Conservation (phyloP, 177 flowering plant genomes). For the Tripterygium wilfordii region DNA sequence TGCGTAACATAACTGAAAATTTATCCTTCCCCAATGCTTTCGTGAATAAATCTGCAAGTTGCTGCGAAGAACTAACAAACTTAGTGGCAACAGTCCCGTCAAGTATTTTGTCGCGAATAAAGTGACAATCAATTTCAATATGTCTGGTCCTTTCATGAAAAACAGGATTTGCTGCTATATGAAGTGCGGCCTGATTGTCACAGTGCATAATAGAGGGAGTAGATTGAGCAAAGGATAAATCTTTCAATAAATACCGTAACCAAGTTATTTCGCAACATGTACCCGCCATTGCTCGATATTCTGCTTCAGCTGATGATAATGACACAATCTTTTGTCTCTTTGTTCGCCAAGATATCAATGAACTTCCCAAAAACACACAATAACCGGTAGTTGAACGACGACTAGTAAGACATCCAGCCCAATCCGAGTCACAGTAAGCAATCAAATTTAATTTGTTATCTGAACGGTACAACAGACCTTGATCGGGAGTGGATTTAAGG, state of each 20-base stretch:
- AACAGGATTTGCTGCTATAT: too few species aligned
- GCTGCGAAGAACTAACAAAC: too few species aligned
- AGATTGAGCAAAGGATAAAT: too few species aligned
- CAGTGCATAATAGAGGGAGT: too few species aligned
- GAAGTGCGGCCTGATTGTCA: too few species aligned
- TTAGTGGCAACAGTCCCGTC: too few species aligned
- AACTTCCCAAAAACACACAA: background rate
- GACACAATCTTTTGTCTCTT: constrained; percentile 8
- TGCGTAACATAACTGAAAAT: too few species aligned
- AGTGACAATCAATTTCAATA: too few species aligned
- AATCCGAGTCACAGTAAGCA: constrained; percentile 16
- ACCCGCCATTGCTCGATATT: constrained; percentile 12
- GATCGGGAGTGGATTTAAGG: constrained; percentile 5
- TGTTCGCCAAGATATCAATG: constrained; percentile 7
- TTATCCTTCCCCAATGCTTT: too few species aligned
- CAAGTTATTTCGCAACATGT: constrained; percentile 4
- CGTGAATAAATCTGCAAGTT: too few species aligned
- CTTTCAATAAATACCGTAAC: constrained; percentile 4
- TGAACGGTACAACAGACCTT: constrained; percentile 1
- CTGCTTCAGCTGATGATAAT: constrained; percentile 11
- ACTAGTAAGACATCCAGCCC: constrained; percentile 9
- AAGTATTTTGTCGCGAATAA: too few species aligned
- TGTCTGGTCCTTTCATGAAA: too few species aligned
- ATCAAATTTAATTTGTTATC: background rate
- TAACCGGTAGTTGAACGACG: constrained; percentile 4